A percentile compares a stretch with the other conserved stretches of the same genome.
Evolutionary conservation across 306 rosid species (phyloP).

Genomic region (apple (Malus domestica)): ASM211411v1 NC_041798.1:27327501-27328000

Average conservation of each 20-base stretch:
- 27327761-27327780: no score
- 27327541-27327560: no score
- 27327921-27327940: not conserved
- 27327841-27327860: not conserved
- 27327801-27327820: not conserved
- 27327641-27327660: no score
- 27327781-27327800: not conserved
- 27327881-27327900: not conserved
- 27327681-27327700: not conserved
- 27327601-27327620: no score
- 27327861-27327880: not conserved
- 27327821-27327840: not conserved
- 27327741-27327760: not conserved
- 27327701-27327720: not conserved
- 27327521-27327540: no score
- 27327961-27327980: no score
- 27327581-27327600: no score
- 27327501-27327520: no score
- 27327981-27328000: no score
- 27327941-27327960: not conserved
- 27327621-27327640: no score
- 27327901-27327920: not conserved
- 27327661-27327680: not conserved
- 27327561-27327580: no score
- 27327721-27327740: not conserved